phyloP scores from a whole-genome alignment of 495 filamentous ascomycete genomes.

The Hypoxylon perforatum region DNA sequence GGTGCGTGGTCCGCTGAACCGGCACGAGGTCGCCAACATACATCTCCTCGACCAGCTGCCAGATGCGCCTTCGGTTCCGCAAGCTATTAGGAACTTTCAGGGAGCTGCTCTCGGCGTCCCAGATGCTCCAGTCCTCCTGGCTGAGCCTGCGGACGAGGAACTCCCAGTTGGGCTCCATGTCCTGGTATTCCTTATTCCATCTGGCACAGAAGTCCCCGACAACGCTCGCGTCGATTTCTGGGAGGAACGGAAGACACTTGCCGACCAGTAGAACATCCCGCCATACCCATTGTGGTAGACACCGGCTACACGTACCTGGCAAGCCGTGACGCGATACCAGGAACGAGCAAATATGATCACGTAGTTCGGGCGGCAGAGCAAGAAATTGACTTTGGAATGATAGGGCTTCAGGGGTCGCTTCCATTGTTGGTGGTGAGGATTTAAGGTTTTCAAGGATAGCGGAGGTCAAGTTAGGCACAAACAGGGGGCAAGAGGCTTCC shows the following conservation, averaged over 20 bases:
- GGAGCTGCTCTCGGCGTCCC: slow-evolving; percentile 25
- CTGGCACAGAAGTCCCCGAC: slow-evolving; percentile 8
- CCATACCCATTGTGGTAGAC: slow-evolving; percentile 26
- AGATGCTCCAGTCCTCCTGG: slow-evolving; percentile 27
- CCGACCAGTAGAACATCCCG: slow-evolving; percentile 19
- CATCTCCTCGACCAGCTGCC: slow-evolving; percentile 25
- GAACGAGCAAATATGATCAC: slow-evolving; percentile 19
- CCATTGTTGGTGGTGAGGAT: slow-evolving; percentile 1
- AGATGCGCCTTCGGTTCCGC: slow-evolving; percentile 19
- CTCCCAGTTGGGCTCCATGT: slow-evolving; percentile 32
- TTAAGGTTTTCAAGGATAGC: slow-evolving; percentile 19
- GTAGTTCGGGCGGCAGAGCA: slow-evolving; percentile 7
- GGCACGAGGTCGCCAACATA: slow-evolving; percentile 24
- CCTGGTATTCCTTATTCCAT: not conserved
- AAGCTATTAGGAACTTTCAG: slow-evolving; percentile 26
- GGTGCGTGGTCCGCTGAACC: slow-evolving; percentile 1
- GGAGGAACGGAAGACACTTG: slow-evolving; percentile 18
- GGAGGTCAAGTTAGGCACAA: slow-evolving; percentile 8
- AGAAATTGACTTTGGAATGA: slow-evolving; percentile 17
- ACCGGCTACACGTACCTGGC: slow-evolving; percentile 11
- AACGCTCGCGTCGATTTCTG: not conserved
- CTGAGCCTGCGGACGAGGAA: slow-evolving; percentile 24
- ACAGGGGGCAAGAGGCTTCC: slow-evolving; percentile 20
- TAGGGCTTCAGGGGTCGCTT: not conserved
- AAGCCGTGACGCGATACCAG: slow-evolving; percentile 12